phyloP scores from a whole-genome alignment of 495 filamentous ascomycete species.

The Emericellopsis terricola region DNA sequence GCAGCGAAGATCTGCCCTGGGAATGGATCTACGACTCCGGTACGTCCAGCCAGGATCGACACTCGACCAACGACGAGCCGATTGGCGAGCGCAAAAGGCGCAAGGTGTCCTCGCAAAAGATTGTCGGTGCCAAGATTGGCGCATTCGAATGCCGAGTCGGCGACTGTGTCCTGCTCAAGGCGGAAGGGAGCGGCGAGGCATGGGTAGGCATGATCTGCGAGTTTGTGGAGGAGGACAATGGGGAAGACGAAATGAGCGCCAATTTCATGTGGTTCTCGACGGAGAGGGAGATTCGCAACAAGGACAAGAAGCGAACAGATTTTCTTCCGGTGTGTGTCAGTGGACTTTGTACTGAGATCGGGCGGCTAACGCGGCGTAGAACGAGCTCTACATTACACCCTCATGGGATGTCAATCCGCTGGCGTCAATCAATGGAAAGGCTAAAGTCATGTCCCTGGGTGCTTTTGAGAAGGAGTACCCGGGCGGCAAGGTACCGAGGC shows the following conservation, averaged over 20 bases:
- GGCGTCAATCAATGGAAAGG: slow-evolving; percentile 81
- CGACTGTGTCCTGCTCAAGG: slow-evolving; percentile 72
- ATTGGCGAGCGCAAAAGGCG: slow-evolving; percentile 23
- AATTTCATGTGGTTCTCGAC: slow-evolving; percentile 85
- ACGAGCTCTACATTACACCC: slow-evolving; percentile 83
- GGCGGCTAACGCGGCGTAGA: no score
- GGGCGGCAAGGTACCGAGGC: slow-evolving; percentile 52
- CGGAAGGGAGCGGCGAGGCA: slow-evolving; percentile 56
- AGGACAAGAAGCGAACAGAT: slow-evolving; percentile 68
- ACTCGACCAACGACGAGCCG: slow-evolving; percentile 5
- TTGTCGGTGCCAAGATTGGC: slow-evolving; percentile 76
- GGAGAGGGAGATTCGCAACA: slow-evolving; percentile 68
- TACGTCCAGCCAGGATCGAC: slow-evolving; percentile 8
- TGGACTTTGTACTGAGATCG: no score
- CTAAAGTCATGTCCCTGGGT: slow-evolving; percentile 53
- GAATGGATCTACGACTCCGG: slow-evolving; percentile 60
- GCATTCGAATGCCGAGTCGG: slow-evolving; percentile 63
- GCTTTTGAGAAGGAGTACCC: slow-evolving; percentile 53
- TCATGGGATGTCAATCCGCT: slow-evolving; percentile 72
- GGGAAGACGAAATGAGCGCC: slow-evolving; percentile 44
- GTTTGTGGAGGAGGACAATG: slow-evolving; percentile 39
- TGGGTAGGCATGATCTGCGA: slow-evolving; percentile 82
- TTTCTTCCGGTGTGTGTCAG: no score
- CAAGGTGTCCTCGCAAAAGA: slow-evolving; percentile 17
- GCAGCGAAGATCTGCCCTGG: slow-evolving; percentile 73